Evolutionary conservation across 345 rosid genomes (phyloP), one percentile per base, ranked within the genome.

Genomic region (Conringia planisiliqua): DNA sequence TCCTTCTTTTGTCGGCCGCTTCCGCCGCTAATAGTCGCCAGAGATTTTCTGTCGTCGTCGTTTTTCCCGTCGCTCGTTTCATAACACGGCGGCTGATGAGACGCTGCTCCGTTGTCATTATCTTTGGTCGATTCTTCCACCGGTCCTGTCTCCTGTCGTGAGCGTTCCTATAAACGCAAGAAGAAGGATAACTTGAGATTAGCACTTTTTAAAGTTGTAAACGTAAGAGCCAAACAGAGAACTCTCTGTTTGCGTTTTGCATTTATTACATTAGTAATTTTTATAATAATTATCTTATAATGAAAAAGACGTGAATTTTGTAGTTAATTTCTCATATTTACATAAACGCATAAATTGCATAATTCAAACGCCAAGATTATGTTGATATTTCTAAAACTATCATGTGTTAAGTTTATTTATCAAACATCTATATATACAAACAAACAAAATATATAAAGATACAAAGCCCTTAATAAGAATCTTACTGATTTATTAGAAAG

Each of bases 101-200:
- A 74, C 70, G 75, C 79, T 13, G 30, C 79, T 2, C 6, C 3
- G 42, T 17, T 35, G 47, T 59, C 74, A 20, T 83, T 84, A 64
- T 72, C 76, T 69, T 81, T 78, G 75, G 81, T 86, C 80, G 78
- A 85, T 73, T 88, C 93, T 56, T 75, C 66, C 67, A 72, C 85
- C 3, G 83, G 83, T 84, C 77, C 79, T 80, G 75, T 82, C 55
- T 81, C 83, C 22, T 82, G 77, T 20, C 85, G 86, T 14, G 73
- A 64, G 29, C 5, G 52, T 32, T 80, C 84, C 94, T 86, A 27
- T 26, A 76, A 43, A 69, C 27, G 33, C 6, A 3, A 68, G 63
- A 3, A 68, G 63, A 62, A 30, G 30, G 2, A 26, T 2, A 39
- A 12, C 47, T 60, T 20, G 65, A 18, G 29, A 52, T 7, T 32